Evolutionary conservation across 202 grass and related monocot genomes (phyloP).

Genomic region (Saccharum hybrid): DNA sequence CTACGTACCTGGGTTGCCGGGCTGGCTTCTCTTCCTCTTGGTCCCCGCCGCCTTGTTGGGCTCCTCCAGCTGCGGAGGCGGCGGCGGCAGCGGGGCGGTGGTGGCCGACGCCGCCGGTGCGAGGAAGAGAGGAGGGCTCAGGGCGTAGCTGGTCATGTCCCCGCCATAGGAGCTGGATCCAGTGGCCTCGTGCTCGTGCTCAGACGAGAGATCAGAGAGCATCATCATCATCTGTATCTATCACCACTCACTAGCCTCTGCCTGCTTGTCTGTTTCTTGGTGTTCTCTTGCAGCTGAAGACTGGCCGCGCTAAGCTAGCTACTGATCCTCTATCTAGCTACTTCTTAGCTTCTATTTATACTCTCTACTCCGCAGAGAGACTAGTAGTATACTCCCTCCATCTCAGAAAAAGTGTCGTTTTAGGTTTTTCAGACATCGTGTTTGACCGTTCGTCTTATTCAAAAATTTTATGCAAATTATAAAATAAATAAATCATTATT

Average conservation of each 20-base stretch:
- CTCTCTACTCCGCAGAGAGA: neutral
- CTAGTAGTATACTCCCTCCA: too few species aligned
- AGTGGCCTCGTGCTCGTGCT: slow-evolving; percentile 54
- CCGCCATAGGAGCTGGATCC: slow-evolving; percentile 57
- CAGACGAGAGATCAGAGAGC: slow-evolving; percentile 58
- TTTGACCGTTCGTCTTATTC: too few species aligned
- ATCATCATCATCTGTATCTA: slow-evolving; percentile 30
- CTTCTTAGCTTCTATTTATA: neutral
- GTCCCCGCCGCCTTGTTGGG: slow-evolving; percentile 53
- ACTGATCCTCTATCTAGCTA: neutral
- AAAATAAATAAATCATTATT: too few species aligned
- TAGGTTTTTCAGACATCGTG: too few species aligned
- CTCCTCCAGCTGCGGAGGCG: neutral
- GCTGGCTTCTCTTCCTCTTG: slow-evolving; percentile 92
- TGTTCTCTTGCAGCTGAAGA: neutral
- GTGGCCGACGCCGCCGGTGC: too few species aligned
- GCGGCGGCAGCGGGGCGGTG: neutral
- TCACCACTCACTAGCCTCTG: neutral
- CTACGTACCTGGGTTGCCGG: slow-evolving; percentile 88
- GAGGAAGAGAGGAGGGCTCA: slow-evolving; percentile 46
- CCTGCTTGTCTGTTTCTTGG: slow-evolving; percentile 26
- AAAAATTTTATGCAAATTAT: too few species aligned
- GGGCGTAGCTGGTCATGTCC: slow-evolving; percentile 30
- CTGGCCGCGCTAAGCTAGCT: neutral
- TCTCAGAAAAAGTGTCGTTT: too few species aligned